Evolutionary conservation across 2,329 filamentous ascomycete genomes (phyloP).

Genomic region (Calycina herbarum): DNA sequence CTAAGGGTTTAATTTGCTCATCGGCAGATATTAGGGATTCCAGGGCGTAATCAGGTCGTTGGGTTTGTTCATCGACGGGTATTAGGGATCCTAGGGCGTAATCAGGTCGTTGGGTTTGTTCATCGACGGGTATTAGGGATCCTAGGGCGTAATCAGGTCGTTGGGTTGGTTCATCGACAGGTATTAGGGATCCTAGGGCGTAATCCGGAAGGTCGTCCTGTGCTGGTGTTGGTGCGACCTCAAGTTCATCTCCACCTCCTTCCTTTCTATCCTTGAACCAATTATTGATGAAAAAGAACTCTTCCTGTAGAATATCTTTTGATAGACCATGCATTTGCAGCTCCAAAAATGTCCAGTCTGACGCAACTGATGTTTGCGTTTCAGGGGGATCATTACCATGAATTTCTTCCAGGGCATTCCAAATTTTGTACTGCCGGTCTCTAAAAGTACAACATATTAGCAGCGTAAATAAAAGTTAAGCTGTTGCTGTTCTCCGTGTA

Average conservation of each 20-base stretch:
- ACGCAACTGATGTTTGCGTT: slow-evolving; percentile 14
- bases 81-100: slow-evolving; percentile 18
- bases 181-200: slow-evolving; percentile 12
- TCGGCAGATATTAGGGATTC: slow-evolving; percentile 11
- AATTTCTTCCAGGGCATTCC: slow-evolving; percentile 17
- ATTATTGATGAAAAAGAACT: slow-evolving; percentile 27
- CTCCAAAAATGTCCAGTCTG: slow-evolving; percentile 21
- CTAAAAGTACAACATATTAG: slow-evolving; percentile 1
- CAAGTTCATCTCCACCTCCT: slow-evolving; percentile 6
- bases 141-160: slow-evolving; percentile 19
- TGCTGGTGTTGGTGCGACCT: not conserved
- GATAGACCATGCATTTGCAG: slow-evolving; percentile 21
- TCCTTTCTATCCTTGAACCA: slow-evolving; percentile 22
- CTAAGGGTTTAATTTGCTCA: slow-evolving; percentile 16
- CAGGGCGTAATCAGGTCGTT: slow-evolving; percentile 18
- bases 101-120: slow-evolving; percentile 16
- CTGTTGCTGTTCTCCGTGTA: not conserved
- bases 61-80: slow-evolving; percentile 18
- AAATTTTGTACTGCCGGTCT: slow-evolving; percentile 16
- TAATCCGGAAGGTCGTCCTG: slow-evolving; percentile 22
- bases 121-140: slow-evolving; percentile 10
- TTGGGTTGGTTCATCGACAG: slow-evolving; percentile 17
- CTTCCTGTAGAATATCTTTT: slow-evolving; percentile 20
- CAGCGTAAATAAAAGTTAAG: not conserved
- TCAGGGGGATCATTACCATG: slow-evolving; percentile 14